phyloP scores from a whole-genome alignment of 768 basidiomycete genomes.

The Calocybe cyanea region DNA sequence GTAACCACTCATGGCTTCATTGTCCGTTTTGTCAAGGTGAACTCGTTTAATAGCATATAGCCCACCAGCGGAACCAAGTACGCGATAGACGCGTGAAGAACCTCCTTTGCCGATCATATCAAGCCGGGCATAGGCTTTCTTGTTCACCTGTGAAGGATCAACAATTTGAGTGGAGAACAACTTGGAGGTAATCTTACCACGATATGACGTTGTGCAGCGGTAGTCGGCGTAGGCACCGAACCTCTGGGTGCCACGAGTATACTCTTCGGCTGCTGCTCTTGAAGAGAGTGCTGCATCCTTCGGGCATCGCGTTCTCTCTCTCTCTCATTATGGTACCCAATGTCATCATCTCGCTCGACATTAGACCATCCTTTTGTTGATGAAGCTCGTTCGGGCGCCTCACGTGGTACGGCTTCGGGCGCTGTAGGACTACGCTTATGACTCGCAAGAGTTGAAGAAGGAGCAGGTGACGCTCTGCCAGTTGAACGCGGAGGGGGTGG shows the following conservation, averaged over 20 bases:
- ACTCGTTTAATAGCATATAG: slow-evolving; percentile 93
- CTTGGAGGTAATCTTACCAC: slow-evolving; percentile 24
- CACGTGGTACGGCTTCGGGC: slow-evolving; percentile 35
- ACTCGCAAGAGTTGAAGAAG: slow-evolving; percentile 31
- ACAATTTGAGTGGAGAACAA: not conserved
- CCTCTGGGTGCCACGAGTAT: slow-evolving; percentile 31
- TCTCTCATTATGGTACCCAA: slow-evolving; percentile 28
- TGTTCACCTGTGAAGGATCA: slow-evolving; percentile 57
- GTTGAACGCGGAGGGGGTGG: slow-evolving; percentile 21
- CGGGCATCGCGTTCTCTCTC: slow-evolving; percentile 32
- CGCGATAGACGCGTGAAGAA: slow-evolving; percentile 92
- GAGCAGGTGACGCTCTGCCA: slow-evolving; percentile 14
- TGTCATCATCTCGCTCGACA: slow-evolving; percentile 35
- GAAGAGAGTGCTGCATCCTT: slow-evolving; percentile 23
- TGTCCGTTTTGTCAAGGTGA: slow-evolving; percentile 82
- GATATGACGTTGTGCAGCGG: slow-evolving; percentile 36
- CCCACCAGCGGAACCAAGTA: slow-evolving; percentile 70
- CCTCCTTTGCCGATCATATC: slow-evolving; percentile 93
- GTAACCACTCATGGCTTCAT: slow-evolving; percentile 87
- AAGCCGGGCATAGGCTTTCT: slow-evolving; percentile 76
- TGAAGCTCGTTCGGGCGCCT: slow-evolving; percentile 3
- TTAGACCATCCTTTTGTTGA: slow-evolving; percentile 31
- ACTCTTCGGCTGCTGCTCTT: slow-evolving; percentile 25
- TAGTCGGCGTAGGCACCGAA: slow-evolving; percentile 26
- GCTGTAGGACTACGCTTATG: slow-evolving; percentile 71